Evolutionary conservation across 345 rosid species (phyloP).

Genomic region (Salix arbutifolia): DNA sequence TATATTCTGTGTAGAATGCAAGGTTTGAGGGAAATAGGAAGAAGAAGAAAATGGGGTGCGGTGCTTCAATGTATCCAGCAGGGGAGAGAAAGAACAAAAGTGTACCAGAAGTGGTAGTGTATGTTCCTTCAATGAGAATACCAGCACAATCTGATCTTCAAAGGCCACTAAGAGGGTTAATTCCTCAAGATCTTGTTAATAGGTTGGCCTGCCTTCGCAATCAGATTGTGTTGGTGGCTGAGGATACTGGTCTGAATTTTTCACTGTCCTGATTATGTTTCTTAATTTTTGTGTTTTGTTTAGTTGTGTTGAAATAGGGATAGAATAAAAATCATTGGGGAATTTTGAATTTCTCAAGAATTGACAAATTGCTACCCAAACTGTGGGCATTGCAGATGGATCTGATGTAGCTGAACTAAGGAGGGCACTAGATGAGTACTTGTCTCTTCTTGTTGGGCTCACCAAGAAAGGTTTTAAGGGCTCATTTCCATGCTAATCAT

Average conservation of each 20-base stretch:
- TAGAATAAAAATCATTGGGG: too few species aligned
- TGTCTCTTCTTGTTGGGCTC: slow-evolving; percentile 58
- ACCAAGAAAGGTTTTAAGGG: slow-evolving; percentile 45
- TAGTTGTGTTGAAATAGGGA: neutral
- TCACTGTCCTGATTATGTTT: neutral
- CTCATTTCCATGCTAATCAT: neutral
- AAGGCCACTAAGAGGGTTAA: slow-evolving; percentile 50
- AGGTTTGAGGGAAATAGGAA: slow-evolving; percentile 21
- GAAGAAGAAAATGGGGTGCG: slow-evolving; percentile 62
- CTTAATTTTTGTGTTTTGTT: neutral
- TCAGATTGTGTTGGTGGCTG: slow-evolving; percentile 63
- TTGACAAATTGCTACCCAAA: neutral
- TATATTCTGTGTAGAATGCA: slow-evolving; percentile 29
- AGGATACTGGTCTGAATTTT: slow-evolving; percentile 52
- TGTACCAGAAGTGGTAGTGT: slow-evolving; percentile 57
- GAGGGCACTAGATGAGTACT: slow-evolving; percentile 66
- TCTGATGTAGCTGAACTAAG: slow-evolving; percentile 54
- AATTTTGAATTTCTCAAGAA: too few species aligned
- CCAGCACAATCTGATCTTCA: slow-evolving; percentile 70
- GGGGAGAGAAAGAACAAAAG: slow-evolving; percentile 52
- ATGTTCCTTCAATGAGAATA: slow-evolving; percentile 53
- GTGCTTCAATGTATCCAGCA: slow-evolving; percentile 49
- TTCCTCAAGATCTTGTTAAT: slow-evolving; percentile 46
- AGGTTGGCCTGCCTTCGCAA: slow-evolving; percentile 53
- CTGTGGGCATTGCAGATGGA: slow-evolving; percentile 40